A percentile compares a stretch with the other conserved stretches of the same genome.
phyloP scores from a whole-genome alignment of 2,329 filamentous ascomycete genomes.

The Colletotrichum navitas region DNA sequence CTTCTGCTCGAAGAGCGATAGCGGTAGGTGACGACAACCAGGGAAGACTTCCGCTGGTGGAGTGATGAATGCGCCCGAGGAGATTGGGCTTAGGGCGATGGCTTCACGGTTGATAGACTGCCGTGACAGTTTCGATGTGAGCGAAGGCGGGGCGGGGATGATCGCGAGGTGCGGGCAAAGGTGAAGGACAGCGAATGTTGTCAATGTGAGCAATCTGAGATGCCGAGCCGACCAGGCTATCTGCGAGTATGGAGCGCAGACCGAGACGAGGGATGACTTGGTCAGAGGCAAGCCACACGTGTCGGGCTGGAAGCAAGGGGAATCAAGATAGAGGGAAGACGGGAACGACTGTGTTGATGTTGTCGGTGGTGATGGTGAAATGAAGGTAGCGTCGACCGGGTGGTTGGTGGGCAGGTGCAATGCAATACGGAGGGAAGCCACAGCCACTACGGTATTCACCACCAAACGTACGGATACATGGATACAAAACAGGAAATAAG shows the following conservation, averaged over 20 bases:
- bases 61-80: background rate
- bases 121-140: background rate
- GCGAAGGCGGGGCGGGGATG: background rate
- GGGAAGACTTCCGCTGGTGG: background rate
- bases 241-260: conserved; percentile 7
- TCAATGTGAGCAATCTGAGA: conserved; percentile 20
- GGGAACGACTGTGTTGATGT: conserved; percentile 10
- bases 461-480: background rate
- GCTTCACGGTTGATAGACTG: conserved; percentile 5
- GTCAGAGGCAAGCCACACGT: conserved; percentile 23
- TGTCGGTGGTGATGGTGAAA: conserved; percentile 4
- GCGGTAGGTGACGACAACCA: background rate
- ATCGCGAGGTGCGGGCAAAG: conserved; percentile 10
- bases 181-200: conserved; percentile 17
- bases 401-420: background rate
- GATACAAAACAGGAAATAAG: background rate
- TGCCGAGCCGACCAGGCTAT: conserved; percentile 17
- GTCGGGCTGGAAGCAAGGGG: background rate
- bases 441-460: background rate
- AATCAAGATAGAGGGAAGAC: background rate
- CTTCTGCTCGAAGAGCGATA: background rate
- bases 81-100: background rate
- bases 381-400: conserved; percentile 3
- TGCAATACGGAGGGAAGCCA: background rate
- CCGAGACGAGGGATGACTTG: background rate